Percentiles rank a stretch among this genome's conserved stretches.
These are phyloP conservation scores for Pythium phragmitis DNA, from an alignment of 352 stramenopile genomes.

Conservation along the genomic window DNA sequence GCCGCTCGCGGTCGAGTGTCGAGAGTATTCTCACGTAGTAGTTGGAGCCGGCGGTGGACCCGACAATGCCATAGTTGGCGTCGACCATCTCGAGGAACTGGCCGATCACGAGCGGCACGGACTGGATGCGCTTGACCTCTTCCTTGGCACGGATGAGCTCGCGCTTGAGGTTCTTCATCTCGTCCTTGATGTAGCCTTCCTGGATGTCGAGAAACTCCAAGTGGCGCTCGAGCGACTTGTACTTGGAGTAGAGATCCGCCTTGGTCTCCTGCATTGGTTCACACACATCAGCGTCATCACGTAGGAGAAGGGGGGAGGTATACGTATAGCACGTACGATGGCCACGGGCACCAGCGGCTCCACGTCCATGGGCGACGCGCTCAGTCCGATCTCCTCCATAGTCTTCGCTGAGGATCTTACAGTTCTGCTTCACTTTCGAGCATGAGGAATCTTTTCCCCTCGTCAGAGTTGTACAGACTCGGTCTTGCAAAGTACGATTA, in stretches of 20 bases:
- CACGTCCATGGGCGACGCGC: conserved; percentile 28
- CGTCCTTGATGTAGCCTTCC: conserved; percentile 99
- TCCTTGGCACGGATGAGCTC: conserved; percentile 99
- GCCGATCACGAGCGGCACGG: conserved; percentile 99
- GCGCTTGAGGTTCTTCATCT: conserved; percentile 99
- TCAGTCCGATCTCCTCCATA: conserved; percentile 35
- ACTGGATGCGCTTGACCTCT: conserved; percentile 99
- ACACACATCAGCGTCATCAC: not conserved
- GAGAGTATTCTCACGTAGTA: conserved; percentile 99
- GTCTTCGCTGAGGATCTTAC: not conserved
- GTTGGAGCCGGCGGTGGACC: conserved; percentile 96
- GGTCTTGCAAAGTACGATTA: conserved; percentile 6
- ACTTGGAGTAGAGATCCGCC: conserved; percentile 48
- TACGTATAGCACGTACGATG: conserved; percentile 24
- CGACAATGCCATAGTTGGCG: conserved; percentile 99
- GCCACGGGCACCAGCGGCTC: conserved; percentile 33
- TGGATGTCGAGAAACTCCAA: conserved; percentile 78
- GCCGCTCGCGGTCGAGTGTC: conserved; percentile 97
- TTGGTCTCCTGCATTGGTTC: conserved; percentile 29
- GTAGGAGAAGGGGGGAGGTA: not conserved
- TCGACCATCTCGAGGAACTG: conserved; percentile 99
- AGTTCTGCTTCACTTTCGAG: conserved; percentile 7
- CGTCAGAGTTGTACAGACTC: not conserved
- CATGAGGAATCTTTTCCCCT: conserved; percentile 10
- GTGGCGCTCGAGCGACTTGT: conserved; percentile 45